Evolutionary conservation across 345 rosid species (phyloP).

Genomic region (Raphanus raphanistrum): DNA sequence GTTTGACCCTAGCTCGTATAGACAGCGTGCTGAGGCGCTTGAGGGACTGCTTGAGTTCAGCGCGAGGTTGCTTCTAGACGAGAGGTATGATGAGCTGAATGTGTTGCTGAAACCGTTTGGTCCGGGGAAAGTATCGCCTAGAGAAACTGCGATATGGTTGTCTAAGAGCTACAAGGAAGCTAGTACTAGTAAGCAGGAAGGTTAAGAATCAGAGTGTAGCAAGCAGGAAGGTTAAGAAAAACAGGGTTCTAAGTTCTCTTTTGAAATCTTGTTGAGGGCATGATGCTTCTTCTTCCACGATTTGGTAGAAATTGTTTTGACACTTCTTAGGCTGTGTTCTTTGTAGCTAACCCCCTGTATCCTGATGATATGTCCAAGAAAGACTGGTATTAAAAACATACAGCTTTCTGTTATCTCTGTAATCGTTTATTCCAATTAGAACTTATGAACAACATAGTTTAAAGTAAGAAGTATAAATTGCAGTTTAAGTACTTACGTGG

Average conservation of each 20-base stretch:
- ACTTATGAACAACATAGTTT: neutral
- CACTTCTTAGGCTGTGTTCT: conserved; percentile 24
- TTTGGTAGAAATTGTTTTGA: conserved; percentile 21
- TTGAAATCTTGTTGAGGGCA: conserved; percentile 33
- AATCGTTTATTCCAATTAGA: conserved; percentile 18
- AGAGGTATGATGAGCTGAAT: conserved; percentile 86
- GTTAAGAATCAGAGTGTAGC: conserved; percentile 23
- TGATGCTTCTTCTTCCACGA: conserved; percentile 26
- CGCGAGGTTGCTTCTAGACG: conserved; percentile 82
- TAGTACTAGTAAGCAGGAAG: conserved; percentile 48
- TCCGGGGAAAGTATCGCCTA: conserved; percentile 91
- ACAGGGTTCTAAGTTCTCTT: neutral
- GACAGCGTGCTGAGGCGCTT: conserved; percentile 94
- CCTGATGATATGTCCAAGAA: conserved; percentile 8
- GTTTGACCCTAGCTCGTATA: conserved; percentile 85
- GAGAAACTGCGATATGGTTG: conserved; percentile 99
- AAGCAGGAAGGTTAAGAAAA: conserved; percentile 48
- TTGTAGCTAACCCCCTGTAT: conserved; percentile 37
- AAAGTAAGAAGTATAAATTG: neutral
- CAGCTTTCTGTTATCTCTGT: conserved; percentile 27
- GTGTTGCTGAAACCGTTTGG: conserved; percentile 97
- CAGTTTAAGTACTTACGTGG: conserved; percentile 6
- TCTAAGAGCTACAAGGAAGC: conserved; percentile 96
- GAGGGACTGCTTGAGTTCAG: conserved; percentile 98
- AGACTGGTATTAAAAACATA: conserved; percentile 12